Conservation (phyloP, 2,329 filamentous ascomycete genomes). For the Lomentospora prolificans region DNA sequence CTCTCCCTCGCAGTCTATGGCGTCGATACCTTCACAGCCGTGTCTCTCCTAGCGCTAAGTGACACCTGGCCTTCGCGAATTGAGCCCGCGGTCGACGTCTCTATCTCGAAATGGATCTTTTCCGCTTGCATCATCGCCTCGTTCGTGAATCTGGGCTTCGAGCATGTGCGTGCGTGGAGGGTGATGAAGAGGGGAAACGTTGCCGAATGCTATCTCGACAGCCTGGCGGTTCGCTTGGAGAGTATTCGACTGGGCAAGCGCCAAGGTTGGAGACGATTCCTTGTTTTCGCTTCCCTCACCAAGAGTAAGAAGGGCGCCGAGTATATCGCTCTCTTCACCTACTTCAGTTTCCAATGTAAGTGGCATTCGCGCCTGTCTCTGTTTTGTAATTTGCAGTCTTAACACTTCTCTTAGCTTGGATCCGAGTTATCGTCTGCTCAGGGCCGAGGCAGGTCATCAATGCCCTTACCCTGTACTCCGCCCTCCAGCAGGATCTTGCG, state of each 20-base stretch:
- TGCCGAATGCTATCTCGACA: conserved; percentile 85
- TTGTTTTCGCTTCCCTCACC: conserved; percentile 87
- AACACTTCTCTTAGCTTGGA: conserved; percentile 56
- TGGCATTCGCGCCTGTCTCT: conserved; percentile 5
- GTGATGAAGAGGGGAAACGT: conserved; percentile 81
- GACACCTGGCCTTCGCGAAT: conserved; percentile 82
- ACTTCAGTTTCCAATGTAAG: conserved; percentile 64
- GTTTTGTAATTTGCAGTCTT: no score
- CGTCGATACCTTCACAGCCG: conserved; percentile 85
- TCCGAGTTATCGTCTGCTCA: conserved; percentile 82
- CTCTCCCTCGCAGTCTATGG: conserved; percentile 77
- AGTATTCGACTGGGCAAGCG: conserved; percentile 66
- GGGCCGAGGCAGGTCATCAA: conserved; percentile 90
- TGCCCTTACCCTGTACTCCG: conserved; percentile 75
- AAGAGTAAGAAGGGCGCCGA: conserved; percentile 86
- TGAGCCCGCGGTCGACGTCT: conserved; percentile 64
- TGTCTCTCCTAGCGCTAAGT: conserved; percentile 74
- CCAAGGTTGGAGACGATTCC: conserved; percentile 76
- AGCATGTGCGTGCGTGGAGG: conserved; percentile 68
- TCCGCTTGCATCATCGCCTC: conserved; percentile 85
- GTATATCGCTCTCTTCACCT: conserved; percentile 83
- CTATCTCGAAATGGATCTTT: conserved; percentile 90
- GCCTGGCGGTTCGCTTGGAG: conserved; percentile 73
- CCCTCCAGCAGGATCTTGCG: conserved; percentile 61
- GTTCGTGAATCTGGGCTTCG: conserved; percentile 69